Conservation (phyloP, 805 yeast species). For the Candida alai region DNA sequence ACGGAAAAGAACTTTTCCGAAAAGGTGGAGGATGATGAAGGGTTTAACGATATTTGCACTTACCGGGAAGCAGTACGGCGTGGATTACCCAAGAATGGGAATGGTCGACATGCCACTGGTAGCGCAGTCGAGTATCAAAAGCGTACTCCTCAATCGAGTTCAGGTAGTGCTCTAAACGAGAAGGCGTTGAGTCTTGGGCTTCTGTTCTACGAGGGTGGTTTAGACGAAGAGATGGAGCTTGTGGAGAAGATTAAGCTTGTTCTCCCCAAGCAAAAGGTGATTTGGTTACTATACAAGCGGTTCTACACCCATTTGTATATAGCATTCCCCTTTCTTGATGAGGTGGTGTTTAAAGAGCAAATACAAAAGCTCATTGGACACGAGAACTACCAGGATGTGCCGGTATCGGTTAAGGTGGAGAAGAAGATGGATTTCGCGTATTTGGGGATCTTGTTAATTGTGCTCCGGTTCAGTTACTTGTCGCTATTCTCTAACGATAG, state of each 20-base stretch:
- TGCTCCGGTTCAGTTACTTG: slow-evolving; percentile 31
- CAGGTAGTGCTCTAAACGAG: slow-evolving; percentile 1
- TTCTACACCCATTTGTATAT: slow-evolving; percentile 43
- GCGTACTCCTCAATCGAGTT: background rate
- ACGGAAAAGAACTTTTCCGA: slow-evolving; percentile 7
- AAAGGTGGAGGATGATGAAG: slow-evolving; percentile 12
- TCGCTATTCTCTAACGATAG: slow-evolving; percentile 29
- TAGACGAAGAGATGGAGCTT: slow-evolving; percentile 21
- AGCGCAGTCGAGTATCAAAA: background rate
- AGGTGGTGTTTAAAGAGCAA: slow-evolving; percentile 23
- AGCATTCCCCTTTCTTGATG: slow-evolving; percentile 41
- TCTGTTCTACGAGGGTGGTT: slow-evolving; percentile 26
- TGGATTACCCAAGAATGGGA: background rate
- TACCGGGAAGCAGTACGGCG: slow-evolving; percentile 6
- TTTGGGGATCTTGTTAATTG: slow-evolving; percentile 30
- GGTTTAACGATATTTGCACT: slow-evolving; percentile 10
- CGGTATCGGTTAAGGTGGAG: slow-evolving; percentile 21
- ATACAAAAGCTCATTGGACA: slow-evolving; percentile 10
- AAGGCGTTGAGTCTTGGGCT: slow-evolving; percentile 22
- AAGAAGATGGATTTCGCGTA: slow-evolving; percentile 29
- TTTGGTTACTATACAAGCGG: slow-evolving; percentile 37
- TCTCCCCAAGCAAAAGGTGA: slow-evolving; percentile 32
- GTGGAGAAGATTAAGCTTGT: slow-evolving; percentile 28
- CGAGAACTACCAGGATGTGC: slow-evolving; percentile 17
- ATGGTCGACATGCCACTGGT: background rate